These are phyloP conservation scores for Alternaria sp. DNA, from an alignment of 2,329 filamentous ascomycete genomes.

Conservation along the genomic window DNA sequence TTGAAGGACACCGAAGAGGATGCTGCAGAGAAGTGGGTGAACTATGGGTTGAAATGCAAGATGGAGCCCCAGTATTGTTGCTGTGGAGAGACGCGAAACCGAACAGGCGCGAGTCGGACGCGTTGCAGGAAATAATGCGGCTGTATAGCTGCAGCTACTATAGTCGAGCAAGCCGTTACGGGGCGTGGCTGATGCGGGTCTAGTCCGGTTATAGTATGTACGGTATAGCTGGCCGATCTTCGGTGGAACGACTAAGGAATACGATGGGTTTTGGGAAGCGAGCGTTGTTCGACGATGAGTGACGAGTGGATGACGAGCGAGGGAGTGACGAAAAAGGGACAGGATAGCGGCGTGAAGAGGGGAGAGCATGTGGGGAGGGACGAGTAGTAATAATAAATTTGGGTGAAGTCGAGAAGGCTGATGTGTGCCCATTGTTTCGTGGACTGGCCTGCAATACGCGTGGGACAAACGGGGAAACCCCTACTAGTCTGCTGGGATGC, in stretches of 20 bases:
- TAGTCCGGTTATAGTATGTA: slow-evolving; percentile 22
- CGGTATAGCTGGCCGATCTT: slow-evolving; percentile 22
- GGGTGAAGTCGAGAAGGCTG: slow-evolving; percentile 37
- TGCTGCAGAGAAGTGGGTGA: slow-evolving; percentile 13
- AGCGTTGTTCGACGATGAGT: slow-evolving; percentile 17
- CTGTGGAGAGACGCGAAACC: slow-evolving; percentile 37
- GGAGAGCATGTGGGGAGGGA: slow-evolving; percentile 39
- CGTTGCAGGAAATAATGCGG: slow-evolving; percentile 36
- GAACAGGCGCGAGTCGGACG: slow-evolving; percentile 35
- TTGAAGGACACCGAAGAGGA: slow-evolving; percentile 6
- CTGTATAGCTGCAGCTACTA: slow-evolving; percentile 21
- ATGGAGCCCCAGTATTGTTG: slow-evolving; percentile 32
- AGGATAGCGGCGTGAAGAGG: slow-evolving; percentile 23
- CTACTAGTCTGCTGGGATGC: slow-evolving; percentile 35
- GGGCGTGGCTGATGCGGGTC: slow-evolving; percentile 41
- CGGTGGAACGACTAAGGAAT: slow-evolving; percentile 5
- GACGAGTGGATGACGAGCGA: slow-evolving; percentile 28
- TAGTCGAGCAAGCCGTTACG: slow-evolving; percentile 25
- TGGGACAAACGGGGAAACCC: slow-evolving; percentile 37
- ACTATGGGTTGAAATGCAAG: slow-evolving; percentile 27
- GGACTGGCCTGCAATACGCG: slow-evolving; percentile 41
- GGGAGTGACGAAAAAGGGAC: slow-evolving; percentile 33
- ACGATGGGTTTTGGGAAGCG: slow-evolving; percentile 24
- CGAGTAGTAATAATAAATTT: slow-evolving; percentile 43
- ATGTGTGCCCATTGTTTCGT: slow-evolving; percentile 42